Evolutionary conservation across 2,329 filamentous ascomycete genomes (phyloP), one percentile per base, ranked within the genome.

Genomic region (Pseudogymnoascus sp.): DNA sequence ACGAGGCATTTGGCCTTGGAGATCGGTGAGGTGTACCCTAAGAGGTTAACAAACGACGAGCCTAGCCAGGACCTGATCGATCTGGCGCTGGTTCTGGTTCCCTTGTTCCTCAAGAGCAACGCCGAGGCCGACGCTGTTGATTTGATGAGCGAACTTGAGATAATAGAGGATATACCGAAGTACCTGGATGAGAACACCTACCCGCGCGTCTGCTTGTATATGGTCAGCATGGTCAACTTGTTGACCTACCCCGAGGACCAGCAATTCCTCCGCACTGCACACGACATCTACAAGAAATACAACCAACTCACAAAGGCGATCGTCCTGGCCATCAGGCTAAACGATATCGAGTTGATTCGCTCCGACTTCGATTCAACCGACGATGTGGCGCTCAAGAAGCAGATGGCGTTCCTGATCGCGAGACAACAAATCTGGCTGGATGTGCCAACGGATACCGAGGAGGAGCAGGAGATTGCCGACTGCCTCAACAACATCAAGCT

Each of bases 181-280:
- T 95, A 92, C 69, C 82, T 99, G 59, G 94, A 99, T 74, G 88
- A 95, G 74, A 88, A 97, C 76, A 97, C 92, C 25, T 99, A 96
- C 73, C 81, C 89, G 59, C 82, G 94, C 71, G 94, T 97, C 61
- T 97, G 94, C 73, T 78, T 99, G 67, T 99, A 99, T 78, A 96
- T 99, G 88, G 91, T 96, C 69, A 96, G 91, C 79, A 97, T 97
- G 90, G 94, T 99, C 67, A 96, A 94, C 71, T 84, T 99, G 18
- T 85, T 99, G 73, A 97, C 94, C 60, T 97, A 96, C 71, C 94
- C 94, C 43, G 94, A 99, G 75, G 97, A 99, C 75, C 90, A 97
- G 72, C 87, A 90, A 69, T 97, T 99, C 76, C 86, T 99, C 63
- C 87, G 86, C 66, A 96, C 93, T 6, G 92, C 93, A 57, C 94